Evolutionary conservation across 805 yeast species (phyloP).

Genomic region (Zygosaccharomyces gambellarensis): DNA sequence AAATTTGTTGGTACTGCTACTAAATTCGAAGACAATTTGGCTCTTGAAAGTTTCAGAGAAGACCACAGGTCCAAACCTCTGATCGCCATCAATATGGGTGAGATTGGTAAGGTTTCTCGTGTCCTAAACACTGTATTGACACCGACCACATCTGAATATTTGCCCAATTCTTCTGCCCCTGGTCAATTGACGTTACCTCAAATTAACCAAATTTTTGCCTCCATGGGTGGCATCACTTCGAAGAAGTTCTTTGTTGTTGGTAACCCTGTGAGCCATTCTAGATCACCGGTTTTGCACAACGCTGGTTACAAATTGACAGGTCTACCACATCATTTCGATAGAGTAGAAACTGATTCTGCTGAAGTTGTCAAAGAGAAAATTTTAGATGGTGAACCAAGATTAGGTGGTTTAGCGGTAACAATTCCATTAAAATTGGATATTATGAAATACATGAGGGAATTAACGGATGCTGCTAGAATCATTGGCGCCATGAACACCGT

Average conservation of each 20-base stretch:
- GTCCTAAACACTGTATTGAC: slow-evolving; percentile 72
- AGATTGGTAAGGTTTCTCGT: slow-evolving; percentile 69
- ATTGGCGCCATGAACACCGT: slow-evolving; percentile 96
- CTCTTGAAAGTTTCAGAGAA: slow-evolving; percentile 63
- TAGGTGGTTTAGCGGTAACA: slow-evolving; percentile 95
- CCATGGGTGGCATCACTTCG: slow-evolving; percentile 57
- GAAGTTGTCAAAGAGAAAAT: slow-evolving; percentile 49
- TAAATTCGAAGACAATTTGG: slow-evolving; percentile 59
- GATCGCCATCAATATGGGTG: slow-evolving; percentile 80
- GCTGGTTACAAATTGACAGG: slow-evolving; percentile 71
- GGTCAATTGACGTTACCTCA: slow-evolving; percentile 68
- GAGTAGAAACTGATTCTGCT: slow-evolving; percentile 65
- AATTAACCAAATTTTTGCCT: slow-evolving; percentile 51
- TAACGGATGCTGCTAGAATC: slow-evolving; percentile 69
- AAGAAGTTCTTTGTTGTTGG: slow-evolving; percentile 74
- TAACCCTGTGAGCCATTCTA: slow-evolving; percentile 75
- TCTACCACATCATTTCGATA: slow-evolving; percentile 66
- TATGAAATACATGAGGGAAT: slow-evolving; percentile 55
- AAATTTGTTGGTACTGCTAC: slow-evolving; percentile 81
- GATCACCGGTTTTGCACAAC: slow-evolving; percentile 84
- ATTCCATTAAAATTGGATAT: slow-evolving; percentile 88
- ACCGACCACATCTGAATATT: slow-evolving; percentile 71
- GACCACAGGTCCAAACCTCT: slow-evolving; percentile 54
- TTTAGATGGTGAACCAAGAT: slow-evolving; percentile 40
- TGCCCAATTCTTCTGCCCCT: slow-evolving; percentile 72